Evolutionary conservation across 176 grass and related monocot species (phyloP), one percentile per base, ranked within the genome.

Genomic region (Phoenix roebelenii): DNA sequence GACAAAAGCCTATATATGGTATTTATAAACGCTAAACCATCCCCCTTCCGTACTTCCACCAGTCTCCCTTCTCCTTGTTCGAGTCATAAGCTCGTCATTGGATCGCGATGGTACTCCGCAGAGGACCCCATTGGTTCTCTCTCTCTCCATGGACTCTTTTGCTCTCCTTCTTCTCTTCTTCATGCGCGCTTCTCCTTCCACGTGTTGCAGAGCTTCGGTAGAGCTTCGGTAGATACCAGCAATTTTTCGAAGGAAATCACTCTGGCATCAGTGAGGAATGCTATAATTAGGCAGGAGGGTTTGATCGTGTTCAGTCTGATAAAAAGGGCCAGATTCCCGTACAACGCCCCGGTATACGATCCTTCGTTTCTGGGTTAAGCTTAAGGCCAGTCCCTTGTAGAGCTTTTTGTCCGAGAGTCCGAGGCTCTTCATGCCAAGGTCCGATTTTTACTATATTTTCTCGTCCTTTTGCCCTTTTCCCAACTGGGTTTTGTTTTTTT

Each of bases 261-360:
- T 58, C 15, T 59, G 39, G 60, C 62, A 22, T 49, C 49, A 66
- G 53, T 72, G 35, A 12, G 91, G 64, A 83, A 96, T 53, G 72
- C 76, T 60, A 79, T 96, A 64, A 65, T 90, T 50, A 75, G 86
- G 65, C 51, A 85, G 71, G 92, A 96, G 78, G 92, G 90, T 61
- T 87, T 86, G 5, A 86, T 96, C 59, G 83, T 90, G 25, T 96
- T 96, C 62, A 74, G 75, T 23, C 77, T 96, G 59, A 82, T 96
- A 65, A 78, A 96, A 75, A 81, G 92, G 68, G 72, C 87, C 49
- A 82, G 52, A 69, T 83, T 73, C 54, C 86, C 86, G 28, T 77
- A 65, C 54, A 96, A 90, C 75, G 60, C 83, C 56, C 60, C 69
- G 24, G 83, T 75, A 7, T 90, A 96, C 68, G 48, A 71, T 7